Conservation (phyloP, 495 filamentous ascomycete genomes). For the Cercophora newfieldiana region DNA sequence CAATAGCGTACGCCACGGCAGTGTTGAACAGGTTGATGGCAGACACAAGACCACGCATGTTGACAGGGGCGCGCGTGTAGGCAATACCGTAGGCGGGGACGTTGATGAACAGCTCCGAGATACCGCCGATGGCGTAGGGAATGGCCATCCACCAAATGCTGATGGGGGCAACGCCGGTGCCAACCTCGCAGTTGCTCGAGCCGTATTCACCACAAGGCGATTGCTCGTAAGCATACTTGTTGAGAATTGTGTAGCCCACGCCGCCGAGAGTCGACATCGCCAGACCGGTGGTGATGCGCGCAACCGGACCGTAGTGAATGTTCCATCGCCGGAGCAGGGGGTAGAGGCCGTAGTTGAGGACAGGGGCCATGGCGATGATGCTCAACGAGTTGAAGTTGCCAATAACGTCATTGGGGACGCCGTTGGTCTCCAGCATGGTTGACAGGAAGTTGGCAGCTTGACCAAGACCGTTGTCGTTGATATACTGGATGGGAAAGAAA, state of each 20-base stretch:
- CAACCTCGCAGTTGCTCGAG: conserved; percentile 41
- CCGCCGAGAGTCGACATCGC: conserved; percentile 64
- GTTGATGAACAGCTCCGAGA: conserved; percentile 69
- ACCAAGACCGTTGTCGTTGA: conserved; percentile 57
- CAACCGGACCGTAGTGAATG: conserved; percentile 70
- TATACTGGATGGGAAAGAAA: conserved; percentile 71
- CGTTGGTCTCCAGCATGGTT: conserved; percentile 64
- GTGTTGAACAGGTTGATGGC: conserved; percentile 63
- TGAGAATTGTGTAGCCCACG: conserved; percentile 65
- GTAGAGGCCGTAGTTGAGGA: conserved; percentile 65
- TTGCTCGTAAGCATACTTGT: conserved; percentile 67
- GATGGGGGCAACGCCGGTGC: conserved; percentile 50
- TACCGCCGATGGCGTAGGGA: conserved; percentile 55
- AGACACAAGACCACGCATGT: conserved; percentile 69
- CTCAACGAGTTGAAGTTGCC: conserved; percentile 72
- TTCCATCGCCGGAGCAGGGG: conserved; percentile 62
- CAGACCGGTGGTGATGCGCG: conserved; percentile 74
- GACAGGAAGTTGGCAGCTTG: conserved; percentile 51
- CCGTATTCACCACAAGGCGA: conserved; percentile 51
- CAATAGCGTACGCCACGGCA: conserved; percentile 59
- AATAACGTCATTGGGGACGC: conserved; percentile 76
- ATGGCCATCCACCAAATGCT: conserved; percentile 53
- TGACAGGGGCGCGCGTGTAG: conserved; percentile 66
- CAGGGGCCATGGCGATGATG: conserved; percentile 68
- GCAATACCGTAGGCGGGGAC: conserved; percentile 73